These are phyloP conservation scores for Suillus ampliporus DNA, from an alignment of 768 basidiomycete species.

Conservation along the genomic window DNA sequence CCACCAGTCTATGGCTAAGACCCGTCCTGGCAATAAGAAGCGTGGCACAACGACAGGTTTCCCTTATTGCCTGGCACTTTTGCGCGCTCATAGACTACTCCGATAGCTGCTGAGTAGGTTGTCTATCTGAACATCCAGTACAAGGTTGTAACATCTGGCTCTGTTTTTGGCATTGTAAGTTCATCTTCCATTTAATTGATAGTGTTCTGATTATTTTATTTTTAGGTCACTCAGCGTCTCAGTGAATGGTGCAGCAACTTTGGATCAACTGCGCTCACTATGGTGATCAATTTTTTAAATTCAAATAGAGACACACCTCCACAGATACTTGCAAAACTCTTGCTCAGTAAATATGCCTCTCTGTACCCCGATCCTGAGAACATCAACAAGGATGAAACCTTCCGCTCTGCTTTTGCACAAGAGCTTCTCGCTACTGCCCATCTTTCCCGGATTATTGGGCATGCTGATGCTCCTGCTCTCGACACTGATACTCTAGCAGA, in stretches of 20 bases:
- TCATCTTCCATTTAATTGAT: not conserved
- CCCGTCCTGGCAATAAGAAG: too few relatives aligned
- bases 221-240: conserved; percentile 9
- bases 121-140: conserved; percentile 16
- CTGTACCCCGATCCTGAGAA: conserved; percentile 9
- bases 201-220: not conserved
- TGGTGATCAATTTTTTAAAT: conserved; percentile 10
- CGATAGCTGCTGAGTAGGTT: too few relatives aligned
- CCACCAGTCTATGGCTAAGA: too few relatives aligned
- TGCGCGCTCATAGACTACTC: too few relatives aligned
- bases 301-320: not conserved
- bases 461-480: conserved; percentile 7
- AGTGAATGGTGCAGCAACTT: conserved; percentile 17
- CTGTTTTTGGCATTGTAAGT: conserved; percentile 15
- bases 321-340: not conserved
- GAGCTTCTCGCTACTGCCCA: conserved; percentile 12
- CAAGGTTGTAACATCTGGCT: conserved; percentile 6
- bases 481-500: conserved; percentile 1
- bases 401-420: conserved; percentile 6
- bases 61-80: too few relatives aligned
- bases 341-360: not conserved
- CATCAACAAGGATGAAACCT: not conserved
- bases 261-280: conserved; percentile 9
- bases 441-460: not conserved
- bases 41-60: too few relatives aligned